Base-by-base conservation (phyloP, 495 filamentous ascomycete species). In the Lophiotrema nucula region DNA sequence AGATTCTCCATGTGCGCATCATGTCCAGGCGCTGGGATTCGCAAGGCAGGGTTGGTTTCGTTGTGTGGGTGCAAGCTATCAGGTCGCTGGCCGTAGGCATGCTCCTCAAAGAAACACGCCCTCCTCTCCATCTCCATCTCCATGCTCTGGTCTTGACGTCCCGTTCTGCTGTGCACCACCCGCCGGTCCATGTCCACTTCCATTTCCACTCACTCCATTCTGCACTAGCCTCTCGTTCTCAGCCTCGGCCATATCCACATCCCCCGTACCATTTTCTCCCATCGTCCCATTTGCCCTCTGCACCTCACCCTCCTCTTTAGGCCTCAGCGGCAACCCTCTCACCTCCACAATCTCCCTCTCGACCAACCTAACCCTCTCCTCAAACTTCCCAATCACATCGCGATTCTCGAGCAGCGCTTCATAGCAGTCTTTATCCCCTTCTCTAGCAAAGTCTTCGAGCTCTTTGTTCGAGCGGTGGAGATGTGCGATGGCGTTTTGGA, bases 401-500 rank as follows among this genome's bases (percentile, higher is more conserved):
- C 87, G 77, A 70, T 96, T 96, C 74, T 96, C 91, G 37, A 51
- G 66, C 71, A 85, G 86, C 27, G 88, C 77, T 68, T 92, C 84
- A 48, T 74, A 67, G 72, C 87, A 89, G 64, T 86, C 85, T 18
- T 70, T 67, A 65, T 91, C 86, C 31, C 31, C 31, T 8, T 35
- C 31, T 15, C 31, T 8, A 35, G 47, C 80, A 1, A 73, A 70
- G 8, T 79, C 77, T 43, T 63, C 41, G 1, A 70, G 52, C 47
- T 68, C 83, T 46, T 77, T 74, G 73, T 95, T 95, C 22, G 87
- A 90, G 72, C 83, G 82, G 52, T 83, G 77, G 19, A 96, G 86
- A 69, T 96, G 91, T 8, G 82, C 76, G 69, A 93, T 89, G 48
- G 80, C 84, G 77, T 95, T 95, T 68, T 81, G 83, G 37, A 96